Evolutionary conservation across 257 asterid species (phyloP), one percentile per base, ranked within the genome.

Genomic region (Ligustrum vulgare): DNA sequence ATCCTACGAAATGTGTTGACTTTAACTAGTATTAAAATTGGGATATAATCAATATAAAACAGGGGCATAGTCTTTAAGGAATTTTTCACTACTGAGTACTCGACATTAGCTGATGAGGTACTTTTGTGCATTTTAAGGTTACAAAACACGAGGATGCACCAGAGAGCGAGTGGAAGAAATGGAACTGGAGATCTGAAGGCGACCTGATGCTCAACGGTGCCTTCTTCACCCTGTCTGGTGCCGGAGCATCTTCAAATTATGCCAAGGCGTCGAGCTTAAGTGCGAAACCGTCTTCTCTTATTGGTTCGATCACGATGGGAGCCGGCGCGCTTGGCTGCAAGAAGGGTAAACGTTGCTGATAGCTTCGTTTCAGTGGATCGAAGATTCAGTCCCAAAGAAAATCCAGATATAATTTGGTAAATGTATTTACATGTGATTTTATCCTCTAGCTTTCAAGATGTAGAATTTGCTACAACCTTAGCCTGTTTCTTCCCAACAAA

Each of bases 231-330:
- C 75, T 58, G 23, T 90, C 98, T 5, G 98, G 98, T 1, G 96
- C 89, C 1, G 97, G 91, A 7, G 83, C 96, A 22, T 91, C 97
- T 35, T 89, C 97, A 13, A 91, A 86, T 62, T 93, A 93, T 51
- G 96, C 98, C 1, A 93, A 87, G 84, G 97, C 98, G n/a, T 93
- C 96, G 25, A 93, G 98, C 79, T 75, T 93, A 72, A 89, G 98
- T 63, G 97, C 97, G 2, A 83, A 91, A 22, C 93, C 98, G 2
- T 93, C 97, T 28, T 77, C 93, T 8, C 77, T 93, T 8, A 83
- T 93, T 58, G 81, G 86, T 62, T 78, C 98, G 1, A 84, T 93
- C 47, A 91, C 97, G 0, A 28, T 32, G 54, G 80, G 77, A 22
- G 87, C 98, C 3, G 98, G 97, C 6, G 74, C 95, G 28, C 85